Evolutionary conservation across 2,329 filamentous ascomycete species (phyloP).

Genomic region (Ceratocystis smalleyi): DNA sequence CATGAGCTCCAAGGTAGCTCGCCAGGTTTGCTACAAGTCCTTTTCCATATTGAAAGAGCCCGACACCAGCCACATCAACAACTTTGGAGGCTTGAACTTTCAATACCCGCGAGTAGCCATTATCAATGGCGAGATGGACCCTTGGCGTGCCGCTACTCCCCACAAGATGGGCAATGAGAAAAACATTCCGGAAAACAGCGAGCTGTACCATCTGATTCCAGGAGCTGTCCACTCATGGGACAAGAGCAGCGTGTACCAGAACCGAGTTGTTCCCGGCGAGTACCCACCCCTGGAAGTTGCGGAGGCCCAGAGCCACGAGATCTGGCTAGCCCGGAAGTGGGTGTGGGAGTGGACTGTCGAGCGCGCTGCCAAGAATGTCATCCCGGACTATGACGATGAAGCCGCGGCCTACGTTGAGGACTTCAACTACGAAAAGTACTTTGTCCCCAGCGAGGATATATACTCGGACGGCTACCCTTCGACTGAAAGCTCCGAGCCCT

Average conservation of each 20-base stretch:
- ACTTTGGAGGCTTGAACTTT: slow-evolving; percentile 58
- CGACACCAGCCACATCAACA: slow-evolving; percentile 53
- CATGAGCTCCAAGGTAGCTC: slow-evolving; percentile 47
- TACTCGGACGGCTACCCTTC: too few relatives aligned
- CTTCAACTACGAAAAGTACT: too few relatives aligned
- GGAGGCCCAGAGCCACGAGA: slow-evolving; percentile 41
- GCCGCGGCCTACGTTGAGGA: too few relatives aligned
- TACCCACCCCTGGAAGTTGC: slow-evolving; percentile 45
- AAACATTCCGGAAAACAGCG: slow-evolving; percentile 42
- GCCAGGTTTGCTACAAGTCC: slow-evolving; percentile 45
- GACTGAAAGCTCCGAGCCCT: too few relatives aligned
- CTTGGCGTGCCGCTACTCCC: slow-evolving; percentile 61
- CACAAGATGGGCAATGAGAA: slow-evolving; percentile 46
- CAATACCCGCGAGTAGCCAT: slow-evolving; percentile 61
- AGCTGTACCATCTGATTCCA: slow-evolving; percentile 59
- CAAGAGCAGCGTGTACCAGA: slow-evolving; percentile 50
- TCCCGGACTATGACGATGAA: neutral
- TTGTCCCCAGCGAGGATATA: too few relatives aligned
- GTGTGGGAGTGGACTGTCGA: slow-evolving; percentile 40
- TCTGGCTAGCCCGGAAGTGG: slow-evolving; percentile 52
- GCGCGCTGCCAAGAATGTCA: neutral
- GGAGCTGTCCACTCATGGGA: slow-evolving; percentile 74
- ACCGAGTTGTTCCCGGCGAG: slow-evolving; percentile 37
- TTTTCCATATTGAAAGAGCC: slow-evolving; percentile 55
- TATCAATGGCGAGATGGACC: slow-evolving; percentile 63